These are phyloP conservation scores for Didymella pinodella DNA, from an alignment of 2,329 filamentous ascomycete species.

Conservation along the genomic window DNA sequence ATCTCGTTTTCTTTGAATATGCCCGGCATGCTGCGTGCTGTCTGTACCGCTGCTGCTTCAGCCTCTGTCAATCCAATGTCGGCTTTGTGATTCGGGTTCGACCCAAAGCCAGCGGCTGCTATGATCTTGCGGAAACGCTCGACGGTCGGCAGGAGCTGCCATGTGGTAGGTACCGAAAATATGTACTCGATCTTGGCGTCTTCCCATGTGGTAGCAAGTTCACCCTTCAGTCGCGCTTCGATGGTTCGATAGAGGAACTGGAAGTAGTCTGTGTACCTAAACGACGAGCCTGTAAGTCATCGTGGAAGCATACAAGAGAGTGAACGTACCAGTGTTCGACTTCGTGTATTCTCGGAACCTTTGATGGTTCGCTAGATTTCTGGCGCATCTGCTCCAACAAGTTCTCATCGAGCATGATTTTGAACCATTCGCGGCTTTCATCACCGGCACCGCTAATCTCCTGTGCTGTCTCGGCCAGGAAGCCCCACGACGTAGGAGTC, in stretches of 20 bases:
- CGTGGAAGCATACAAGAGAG: not conserved
- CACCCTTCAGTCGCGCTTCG: constrained; percentile 51
- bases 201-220: constrained; percentile 51
- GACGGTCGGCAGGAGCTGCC: constrained; percentile 60
- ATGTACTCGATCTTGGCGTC: constrained; percentile 61
- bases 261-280: constrained; percentile 58
- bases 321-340: constrained; percentile 44
- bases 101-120: constrained; percentile 59
- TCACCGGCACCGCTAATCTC: constrained; percentile 52
- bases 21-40: constrained; percentile 36
- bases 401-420: constrained; percentile 59
- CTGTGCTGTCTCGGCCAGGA: constrained; percentile 55
- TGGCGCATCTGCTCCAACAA: constrained; percentile 41
- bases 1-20: constrained; percentile 48
- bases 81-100: constrained; percentile 48
- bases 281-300: constrained; percentile 50
- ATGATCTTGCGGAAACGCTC: constrained; percentile 62
- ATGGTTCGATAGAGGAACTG: constrained; percentile 58
- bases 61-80: constrained; percentile 61
- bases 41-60: constrained; percentile 62
- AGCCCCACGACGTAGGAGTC: constrained; percentile 61
- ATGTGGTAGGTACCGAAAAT: constrained; percentile 67
- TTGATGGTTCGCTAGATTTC: constrained; percentile 16
- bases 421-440: constrained; percentile 62
- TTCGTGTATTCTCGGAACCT: constrained; percentile 54